Conservation (phyloP, 139 green algal species). For the Desmodesmus armatus region DNA sequence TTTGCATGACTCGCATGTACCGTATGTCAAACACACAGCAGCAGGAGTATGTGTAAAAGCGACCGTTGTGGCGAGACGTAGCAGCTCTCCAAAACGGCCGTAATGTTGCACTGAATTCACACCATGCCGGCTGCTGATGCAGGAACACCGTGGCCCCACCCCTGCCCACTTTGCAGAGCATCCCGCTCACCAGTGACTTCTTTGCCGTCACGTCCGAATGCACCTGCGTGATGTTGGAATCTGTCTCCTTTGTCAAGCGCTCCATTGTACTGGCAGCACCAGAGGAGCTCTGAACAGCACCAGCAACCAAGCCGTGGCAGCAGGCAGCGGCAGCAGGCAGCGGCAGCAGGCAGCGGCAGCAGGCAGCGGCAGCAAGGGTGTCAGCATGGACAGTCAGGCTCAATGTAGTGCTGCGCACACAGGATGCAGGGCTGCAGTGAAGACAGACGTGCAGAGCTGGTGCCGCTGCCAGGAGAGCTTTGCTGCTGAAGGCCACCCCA, state of each 20-base stretch:
- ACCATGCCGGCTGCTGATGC: background rate
- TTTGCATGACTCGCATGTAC: too few species aligned
- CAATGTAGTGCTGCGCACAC: background rate
- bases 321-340: slow-evolving; percentile 10
- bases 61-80: background rate
- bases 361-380: background rate
- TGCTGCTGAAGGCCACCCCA: background rate
- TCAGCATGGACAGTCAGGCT: background rate
- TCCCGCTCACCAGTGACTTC: slow-evolving; percentile 59
- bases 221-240: slow-evolving; percentile 53
- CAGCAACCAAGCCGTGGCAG: slow-evolving; percentile 2
- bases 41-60: too few species aligned
- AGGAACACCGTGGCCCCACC: background rate
- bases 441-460: background rate
- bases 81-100: background rate
- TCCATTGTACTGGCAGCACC: slow-evolving; percentile 57
- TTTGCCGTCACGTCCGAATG: slow-evolving; percentile 64
- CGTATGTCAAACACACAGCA: too few species aligned
- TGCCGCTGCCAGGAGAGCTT: too few species aligned
- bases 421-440: background rate
- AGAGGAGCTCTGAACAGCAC: slow-evolving; percentile 50
- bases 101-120: background rate
- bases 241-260: slow-evolving; percentile 64
- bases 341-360: background rate
- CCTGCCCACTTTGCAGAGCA: background rate